These are phyloP conservation scores for Starmerella sirachaensis DNA, from an alignment of 805 yeast species.

Conservation along the genomic window DNA sequence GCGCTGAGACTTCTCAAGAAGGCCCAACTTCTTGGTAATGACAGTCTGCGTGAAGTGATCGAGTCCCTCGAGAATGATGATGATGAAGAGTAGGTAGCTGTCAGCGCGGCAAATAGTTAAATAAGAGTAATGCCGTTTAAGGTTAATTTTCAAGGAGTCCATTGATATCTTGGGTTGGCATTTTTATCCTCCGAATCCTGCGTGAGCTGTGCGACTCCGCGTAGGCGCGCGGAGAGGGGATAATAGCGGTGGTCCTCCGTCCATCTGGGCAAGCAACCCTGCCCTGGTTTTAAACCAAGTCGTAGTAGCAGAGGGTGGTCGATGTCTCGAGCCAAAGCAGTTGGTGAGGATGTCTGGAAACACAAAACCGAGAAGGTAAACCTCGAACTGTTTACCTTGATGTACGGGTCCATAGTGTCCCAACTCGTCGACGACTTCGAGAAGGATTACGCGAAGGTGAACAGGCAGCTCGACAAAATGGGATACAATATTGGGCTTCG, in stretches of 20 bases:
- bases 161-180: no score
- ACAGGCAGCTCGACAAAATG: conserved; percentile 76
- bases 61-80: conserved; percentile 25
- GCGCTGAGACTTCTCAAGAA: conserved; percentile 42
- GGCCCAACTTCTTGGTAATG: conserved; percentile 29
- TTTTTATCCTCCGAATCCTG: no score
- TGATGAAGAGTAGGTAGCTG: background rate
- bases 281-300: no score
- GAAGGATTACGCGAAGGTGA: conserved; percentile 65
- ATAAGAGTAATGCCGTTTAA: no score
- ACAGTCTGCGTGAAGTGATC: conserved; percentile 29
- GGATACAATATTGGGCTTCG: conserved; percentile 91
- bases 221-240: conserved; percentile 73
- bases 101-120: no score
- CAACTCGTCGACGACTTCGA: conserved; percentile 78
- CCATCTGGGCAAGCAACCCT: no score
- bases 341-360: conserved; percentile 90
- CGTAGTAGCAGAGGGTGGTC: no score
- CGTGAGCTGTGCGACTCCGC: no score
- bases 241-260: conserved; percentile 57
- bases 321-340: conserved; percentile 27
- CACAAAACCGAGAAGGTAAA: conserved; percentile 77
- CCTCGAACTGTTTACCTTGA: conserved; percentile 84
- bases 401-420: conserved; percentile 88
- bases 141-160: no score